Base-by-base conservation (phyloP, 768 basidiomycete genomes). In the Suillus spraguei region DNA sequence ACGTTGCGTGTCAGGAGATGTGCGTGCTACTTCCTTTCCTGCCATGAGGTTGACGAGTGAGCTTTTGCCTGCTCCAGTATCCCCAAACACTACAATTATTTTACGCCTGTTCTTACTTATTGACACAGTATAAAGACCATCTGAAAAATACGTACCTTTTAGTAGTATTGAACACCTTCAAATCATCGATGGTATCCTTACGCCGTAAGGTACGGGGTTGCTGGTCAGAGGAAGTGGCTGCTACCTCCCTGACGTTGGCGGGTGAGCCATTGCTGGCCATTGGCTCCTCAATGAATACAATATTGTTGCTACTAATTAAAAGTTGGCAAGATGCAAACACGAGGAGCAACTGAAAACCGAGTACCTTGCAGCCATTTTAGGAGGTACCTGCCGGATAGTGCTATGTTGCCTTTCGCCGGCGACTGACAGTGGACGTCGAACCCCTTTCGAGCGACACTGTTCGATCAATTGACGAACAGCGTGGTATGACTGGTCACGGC, bases 221-320 rank as follows among this genome's bases (percentile, higher is more conserved):
- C 8, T 75, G 73, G 5, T 70, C 66, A 58, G 71, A 72, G 6
- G 77, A 79, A 10, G 73, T 72, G 4, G 60, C 60, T 28, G 78
- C 80, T 17, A 68, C 61, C 0, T 73, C 63, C 7, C 80, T 69
- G 74, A 82, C 74, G 67, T 81, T 82, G 33, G 81, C 67, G 32
- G 81, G 71, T 7, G 78, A 80, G 67, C 80, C 81, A 67, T 82
- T 81, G 6, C 77, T 77, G 42, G 70, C 61, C 28, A 52, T 17
- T 6, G 17, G 1, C 17, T 33, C 32, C 50, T 5, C 32, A 14
- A 72, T 69, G 65, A 74, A 24, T 28, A 49, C 24, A 14, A 49
- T 49, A 16, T 24, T 50, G 7, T 24, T 50, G 3, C 49, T 28
- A 24, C 11, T 50, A 17, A 32, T 50, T 3, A 50, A 32, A 32